Percentiles rank a stretch among this genome's conserved stretches.
These are phyloP conservation scores for Mycena sanguinolenta DNA, from an alignment of 768 basidiomycete species.

Conservation along the genomic window DNA sequence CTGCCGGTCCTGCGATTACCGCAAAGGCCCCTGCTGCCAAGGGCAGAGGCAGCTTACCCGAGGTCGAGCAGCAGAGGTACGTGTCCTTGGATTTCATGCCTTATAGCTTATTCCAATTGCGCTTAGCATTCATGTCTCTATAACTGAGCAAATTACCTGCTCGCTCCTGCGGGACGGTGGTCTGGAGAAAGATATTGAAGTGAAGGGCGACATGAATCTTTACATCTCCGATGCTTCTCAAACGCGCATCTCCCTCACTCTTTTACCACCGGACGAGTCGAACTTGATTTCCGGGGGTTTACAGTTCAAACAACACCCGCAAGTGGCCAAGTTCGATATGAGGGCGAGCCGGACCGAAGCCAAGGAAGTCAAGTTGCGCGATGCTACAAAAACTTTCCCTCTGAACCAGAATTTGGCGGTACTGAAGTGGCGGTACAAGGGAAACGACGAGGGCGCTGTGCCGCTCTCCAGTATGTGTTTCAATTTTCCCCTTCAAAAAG, in stretches of 20 bases:
- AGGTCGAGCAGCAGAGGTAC: slow-evolving; percentile 84
- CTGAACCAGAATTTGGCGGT: slow-evolving; percentile 90
- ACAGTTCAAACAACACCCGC: slow-evolving; percentile 98
- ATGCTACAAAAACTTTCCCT: slow-evolving; percentile 85
- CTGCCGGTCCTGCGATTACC: slow-evolving; percentile 42
- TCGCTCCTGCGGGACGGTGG: slow-evolving; percentile 93
- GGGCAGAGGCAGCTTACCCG: slow-evolving; percentile 76
- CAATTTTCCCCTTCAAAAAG: neutral
- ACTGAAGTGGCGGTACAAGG: slow-evolving; percentile 92
- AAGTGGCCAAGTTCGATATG: slow-evolving; percentile 84
- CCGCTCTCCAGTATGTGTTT: slow-evolving; percentile 86
- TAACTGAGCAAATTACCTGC: slow-evolving; percentile 87
- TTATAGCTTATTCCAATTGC: slow-evolving; percentile 5
- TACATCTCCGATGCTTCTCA: slow-evolving; percentile 83
- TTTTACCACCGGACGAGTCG: slow-evolving; percentile 71
- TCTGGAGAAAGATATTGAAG: slow-evolving; percentile 82
- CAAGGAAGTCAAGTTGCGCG: slow-evolving; percentile 48
- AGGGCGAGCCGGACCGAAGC: slow-evolving; percentile 30
- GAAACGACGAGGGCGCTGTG: slow-evolving; percentile 92
- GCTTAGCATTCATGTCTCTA: slow-evolving; percentile 83
- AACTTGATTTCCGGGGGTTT: slow-evolving; percentile 58
- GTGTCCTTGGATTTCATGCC: slow-evolving; percentile 12
- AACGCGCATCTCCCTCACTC: slow-evolving; percentile 77
- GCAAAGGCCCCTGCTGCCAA: slow-evolving; percentile 43
- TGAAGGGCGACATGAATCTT: slow-evolving; percentile 96